A percentile compares a stretch with the other conserved stretches of the same genome.
These are phyloP conservation scores for Torulaspora microellipsoides DNA, from an alignment of 805 yeast species.

Conservation along the genomic window DNA sequence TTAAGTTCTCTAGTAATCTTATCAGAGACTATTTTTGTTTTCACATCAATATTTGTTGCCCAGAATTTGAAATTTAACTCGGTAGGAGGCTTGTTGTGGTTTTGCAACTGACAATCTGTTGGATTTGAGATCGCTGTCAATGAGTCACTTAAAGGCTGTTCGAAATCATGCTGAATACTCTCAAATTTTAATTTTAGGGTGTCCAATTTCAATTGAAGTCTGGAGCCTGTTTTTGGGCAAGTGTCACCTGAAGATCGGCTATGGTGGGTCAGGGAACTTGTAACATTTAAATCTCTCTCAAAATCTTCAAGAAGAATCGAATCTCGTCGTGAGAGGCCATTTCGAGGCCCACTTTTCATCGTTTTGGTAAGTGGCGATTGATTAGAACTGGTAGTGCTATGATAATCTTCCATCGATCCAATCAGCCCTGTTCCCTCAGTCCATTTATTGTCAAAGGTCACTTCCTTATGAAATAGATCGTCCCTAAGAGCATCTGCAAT, in stretches of 20 bases:
- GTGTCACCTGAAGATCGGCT: neutral
- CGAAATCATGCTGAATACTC: neutral
- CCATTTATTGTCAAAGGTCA: conserved; percentile 18
- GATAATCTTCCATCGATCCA: neutral
- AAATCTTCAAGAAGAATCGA: conserved; percentile 8
- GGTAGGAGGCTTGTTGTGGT: neutral
- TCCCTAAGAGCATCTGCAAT: conserved; percentile 16
- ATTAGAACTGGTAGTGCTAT: conserved; percentile 14
- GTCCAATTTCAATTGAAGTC: conserved; percentile 11
- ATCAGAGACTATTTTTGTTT: conserved; percentile 16
- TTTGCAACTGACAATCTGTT: neutral
- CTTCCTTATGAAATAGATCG: conserved; percentile 12
- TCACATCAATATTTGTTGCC: conserved; percentile 13
- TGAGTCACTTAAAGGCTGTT: neutral
- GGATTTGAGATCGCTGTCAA: neutral
- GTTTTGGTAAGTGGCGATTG: conserved; percentile 17
- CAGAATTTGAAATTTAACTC: conserved; percentile 4
- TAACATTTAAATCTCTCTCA: conserved; percentile 1
- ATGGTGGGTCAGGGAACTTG: neutral
- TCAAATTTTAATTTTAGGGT: conserved; percentile 9
- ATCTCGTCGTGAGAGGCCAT: conserved; percentile 1
- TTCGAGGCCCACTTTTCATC: neutral
- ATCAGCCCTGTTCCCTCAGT: neutral
- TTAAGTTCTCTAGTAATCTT: conserved; percentile 14
- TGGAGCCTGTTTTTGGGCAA: neutral